Percentiles rank a stretch among this genome's conserved stretches.
These are phyloP conservation scores for Xylariaceae sp. DNA, from an alignment of 2,329 filamentous ascomycete species.

Conservation along the genomic window DNA sequence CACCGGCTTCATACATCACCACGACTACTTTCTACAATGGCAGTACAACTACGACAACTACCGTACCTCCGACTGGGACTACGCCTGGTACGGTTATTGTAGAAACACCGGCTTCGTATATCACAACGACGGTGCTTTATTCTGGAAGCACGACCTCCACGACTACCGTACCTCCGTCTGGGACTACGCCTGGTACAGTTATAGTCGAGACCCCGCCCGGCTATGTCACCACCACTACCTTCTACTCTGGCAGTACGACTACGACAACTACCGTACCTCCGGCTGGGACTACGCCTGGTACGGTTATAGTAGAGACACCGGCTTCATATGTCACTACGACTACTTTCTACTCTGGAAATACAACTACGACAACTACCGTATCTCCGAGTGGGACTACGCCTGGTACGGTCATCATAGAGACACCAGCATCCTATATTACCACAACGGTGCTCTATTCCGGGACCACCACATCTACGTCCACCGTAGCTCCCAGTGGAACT, in stretches of 20 bases:
- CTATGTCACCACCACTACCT: slow-evolving; percentile 4
- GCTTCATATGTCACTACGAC: slow-evolving; percentile 6
- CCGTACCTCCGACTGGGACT: slow-evolving; percentile 1
- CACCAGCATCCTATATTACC: slow-evolving; percentile 6
- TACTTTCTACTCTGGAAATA: not conserved
- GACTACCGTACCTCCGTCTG: slow-evolving; percentile 1
- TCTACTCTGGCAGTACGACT: not conserved
- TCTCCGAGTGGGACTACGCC: slow-evolving; percentile 2
- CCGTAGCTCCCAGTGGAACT: not conserved
- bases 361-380: not conserved
- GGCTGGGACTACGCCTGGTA: slow-evolving; percentile 3
- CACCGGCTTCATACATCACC: slow-evolving; percentile 6
- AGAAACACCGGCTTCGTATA: slow-evolving; percentile 4
- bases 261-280: slow-evolving; percentile 1
- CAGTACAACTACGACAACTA: not conserved
- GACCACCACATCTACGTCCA: not conserved
- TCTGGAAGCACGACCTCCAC: not conserved
- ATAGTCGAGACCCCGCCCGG: slow-evolving; percentile 4
- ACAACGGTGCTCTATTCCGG: slow-evolving; percentile 3
- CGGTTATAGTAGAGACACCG: slow-evolving; percentile 4
- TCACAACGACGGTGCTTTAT: slow-evolving; percentile 2
- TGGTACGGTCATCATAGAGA: slow-evolving; percentile 4
- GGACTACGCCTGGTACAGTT: slow-evolving; percentile 5
- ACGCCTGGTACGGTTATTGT: slow-evolving; percentile 6
- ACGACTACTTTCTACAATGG: not conserved